Base-by-base conservation (phyloP, 2,329 filamentous ascomycete genomes). In the Phialophora macrospora region DNA sequence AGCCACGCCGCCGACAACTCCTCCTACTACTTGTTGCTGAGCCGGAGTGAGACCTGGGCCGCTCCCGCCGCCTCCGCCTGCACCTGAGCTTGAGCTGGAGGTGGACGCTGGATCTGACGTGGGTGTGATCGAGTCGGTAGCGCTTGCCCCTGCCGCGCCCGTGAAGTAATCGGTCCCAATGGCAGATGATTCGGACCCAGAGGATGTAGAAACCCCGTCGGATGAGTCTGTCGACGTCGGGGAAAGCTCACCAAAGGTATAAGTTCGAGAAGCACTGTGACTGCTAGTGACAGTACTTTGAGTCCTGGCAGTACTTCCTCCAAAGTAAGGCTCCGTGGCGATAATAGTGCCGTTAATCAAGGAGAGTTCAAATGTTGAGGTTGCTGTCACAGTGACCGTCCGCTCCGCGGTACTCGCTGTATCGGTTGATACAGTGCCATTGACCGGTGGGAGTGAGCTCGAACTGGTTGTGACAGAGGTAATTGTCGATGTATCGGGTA, bases 1-100 rank as follows among this genome's bases (percentile, higher is more conserved):
- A 38, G 85, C 85, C 57, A 87, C 80, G 54, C 86, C 86, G 17
- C 87, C 87, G 28, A 89, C 80, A n/a, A 88, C 84, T 55, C 85
- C 86, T 7, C 87, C 87, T 22, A 87, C 85, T 3, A 88, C 82
- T 65, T 81, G 17, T 82, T 81, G 26, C 83, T 85, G 52, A 79
- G 75, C 34, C 73, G 73, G 71, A 4, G 64, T 69, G 14, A 72
- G 44, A 14, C 67, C 59, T 30, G 69, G 52, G 20, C 69, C 56
- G 28, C 60, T 46, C 28, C 60, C 60, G 7, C 63, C 52, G 4
- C 59, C 54, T 51, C 74, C 72, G 32, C 57, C 48, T 22, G 63
- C 71, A 41, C 67, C 65, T 20, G 67, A 67, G 28, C 63, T 65
- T 44, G 74, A 61, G 49, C 64, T 66, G 60, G 71, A 62, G 5